phyloP scores from a whole-genome alignment of 345 rosid genomes.

The Hibiscus trionum region DNA sequence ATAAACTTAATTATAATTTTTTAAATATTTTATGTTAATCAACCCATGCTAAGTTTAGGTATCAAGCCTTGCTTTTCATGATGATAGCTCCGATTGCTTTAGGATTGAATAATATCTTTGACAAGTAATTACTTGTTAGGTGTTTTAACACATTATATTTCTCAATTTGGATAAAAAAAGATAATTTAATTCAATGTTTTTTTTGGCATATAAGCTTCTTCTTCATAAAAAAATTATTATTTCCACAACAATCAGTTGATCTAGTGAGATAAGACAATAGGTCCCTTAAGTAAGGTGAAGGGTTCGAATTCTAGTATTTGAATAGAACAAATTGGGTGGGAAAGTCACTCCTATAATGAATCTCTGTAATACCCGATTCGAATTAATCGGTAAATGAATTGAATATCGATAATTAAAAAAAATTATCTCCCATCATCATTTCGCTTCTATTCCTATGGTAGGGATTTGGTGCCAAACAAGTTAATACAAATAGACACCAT shows the following conservation, averaged over 20 bases:
- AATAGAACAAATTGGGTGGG: too few relatives aligned
- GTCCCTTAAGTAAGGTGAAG: accelerated
- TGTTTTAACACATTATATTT: slow-evolving; percentile 3
- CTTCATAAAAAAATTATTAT: background rate
- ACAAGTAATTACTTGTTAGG: background rate
- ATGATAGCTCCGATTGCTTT: slow-evolving; percentile 6
- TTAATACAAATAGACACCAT: background rate
- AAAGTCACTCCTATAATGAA: too few relatives aligned
- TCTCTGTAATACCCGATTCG: too few relatives aligned
- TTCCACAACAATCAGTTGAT: too few relatives aligned
- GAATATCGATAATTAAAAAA: too few relatives aligned
- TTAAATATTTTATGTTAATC: too few relatives aligned
- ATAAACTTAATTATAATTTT: too few relatives aligned
- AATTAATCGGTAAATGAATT: too few relatives aligned
- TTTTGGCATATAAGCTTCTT: background rate
- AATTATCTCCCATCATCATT: background rate
- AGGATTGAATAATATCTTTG: background rate
- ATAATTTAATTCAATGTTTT: background rate
- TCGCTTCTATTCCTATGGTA: background rate
- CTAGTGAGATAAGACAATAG: too few relatives aligned
- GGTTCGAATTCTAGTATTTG: too few relatives aligned
- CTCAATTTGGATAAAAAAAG: background rate
- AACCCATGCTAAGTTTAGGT: background rate
- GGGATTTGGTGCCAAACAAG: slow-evolving; percentile 5
- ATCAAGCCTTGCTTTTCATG: background rate